A percentile compares a stretch with the other conserved stretches of the same genome.
Conservation (phyloP, 2,329 filamentous ascomycete species). For the Gaeumannomyces tritici region DNA sequence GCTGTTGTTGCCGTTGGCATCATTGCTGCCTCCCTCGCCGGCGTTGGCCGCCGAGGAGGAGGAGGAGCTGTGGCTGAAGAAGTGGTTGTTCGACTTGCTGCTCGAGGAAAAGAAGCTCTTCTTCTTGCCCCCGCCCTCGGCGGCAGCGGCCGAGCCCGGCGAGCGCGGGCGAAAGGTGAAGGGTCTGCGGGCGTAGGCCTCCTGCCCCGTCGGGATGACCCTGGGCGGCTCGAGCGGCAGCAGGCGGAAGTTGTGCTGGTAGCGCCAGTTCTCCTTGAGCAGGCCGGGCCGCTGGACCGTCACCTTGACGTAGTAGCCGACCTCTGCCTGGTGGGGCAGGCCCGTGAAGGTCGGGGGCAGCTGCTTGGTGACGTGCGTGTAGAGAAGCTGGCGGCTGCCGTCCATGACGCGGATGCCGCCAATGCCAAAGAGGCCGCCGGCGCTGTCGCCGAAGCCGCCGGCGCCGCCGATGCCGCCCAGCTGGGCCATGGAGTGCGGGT, state of each 20-base stretch:
- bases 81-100: slow-evolving; percentile 14
- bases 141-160: slow-evolving; percentile 15
- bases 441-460: slow-evolving; percentile 37
- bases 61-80: slow-evolving; percentile 1
- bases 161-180: slow-evolving; percentile 43
- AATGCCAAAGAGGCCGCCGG: slow-evolving; percentile 33
- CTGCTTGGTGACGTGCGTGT: slow-evolving; percentile 70
- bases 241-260: slow-evolving; percentile 65
- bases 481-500: slow-evolving; percentile 40
- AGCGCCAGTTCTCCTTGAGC: slow-evolving; percentile 81
- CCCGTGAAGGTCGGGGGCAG: slow-evolving; percentile 84
- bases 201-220: slow-evolving; percentile 54
- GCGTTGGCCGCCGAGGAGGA: neutral
- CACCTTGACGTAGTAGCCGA: slow-evolving; percentile 92
- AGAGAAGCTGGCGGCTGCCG: slow-evolving; percentile 51
- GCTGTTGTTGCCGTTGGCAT: neutral
- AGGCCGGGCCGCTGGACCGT: slow-evolving; percentile 82
- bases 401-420: slow-evolving; percentile 51
- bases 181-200: slow-evolving; percentile 73
- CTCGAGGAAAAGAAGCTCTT: slow-evolving; percentile 49
- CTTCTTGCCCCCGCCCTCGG: slow-evolving; percentile 28
- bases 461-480: slow-evolving; percentile 43
- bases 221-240: slow-evolving; percentile 87
- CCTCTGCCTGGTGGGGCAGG: slow-evolving; percentile 78
- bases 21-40: neutral